phyloP scores from a whole-genome alignment of 116 monocot genomes.

The Zostera marina region DNA sequence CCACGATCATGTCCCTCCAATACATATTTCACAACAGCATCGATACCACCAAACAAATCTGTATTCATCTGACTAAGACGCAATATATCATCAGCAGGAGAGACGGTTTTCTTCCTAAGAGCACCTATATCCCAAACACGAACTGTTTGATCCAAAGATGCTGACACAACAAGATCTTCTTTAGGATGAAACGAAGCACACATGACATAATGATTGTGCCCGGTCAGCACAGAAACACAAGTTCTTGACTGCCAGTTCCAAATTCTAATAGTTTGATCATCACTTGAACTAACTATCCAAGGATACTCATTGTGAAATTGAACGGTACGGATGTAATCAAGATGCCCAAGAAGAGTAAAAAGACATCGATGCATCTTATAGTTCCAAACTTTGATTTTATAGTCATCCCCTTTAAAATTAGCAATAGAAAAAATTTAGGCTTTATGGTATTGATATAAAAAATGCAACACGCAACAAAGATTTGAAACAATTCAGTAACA shows the following conservation, averaged over 20 bases:
- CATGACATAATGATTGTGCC: conserved; percentile 98
- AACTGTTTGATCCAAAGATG: conserved; percentile 90
- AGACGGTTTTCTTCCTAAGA: conserved; percentile 72
- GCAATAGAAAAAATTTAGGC: neutral
- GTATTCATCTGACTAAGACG: conserved; percentile 82
- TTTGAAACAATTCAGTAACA: too few relatives aligned
- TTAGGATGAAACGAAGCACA: conserved; percentile 93
- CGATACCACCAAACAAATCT: conserved; percentile 90
- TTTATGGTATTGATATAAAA: neutral
- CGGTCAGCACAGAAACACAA: conserved; percentile 79
- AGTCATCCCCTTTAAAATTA: conserved; percentile 73
- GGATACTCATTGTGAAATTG: conserved; percentile 90
- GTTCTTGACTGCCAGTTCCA: conserved; percentile 97
- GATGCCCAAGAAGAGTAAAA: conserved; percentile 88
- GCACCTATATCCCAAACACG: conserved; percentile 96
- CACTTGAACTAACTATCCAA: conserved; percentile 90
- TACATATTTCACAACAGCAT: conserved; percentile 94
- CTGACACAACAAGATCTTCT: conserved; percentile 88
- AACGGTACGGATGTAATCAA: conserved; percentile 92
- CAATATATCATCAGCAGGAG: conserved; percentile 75
- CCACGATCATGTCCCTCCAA: conserved; percentile 94
- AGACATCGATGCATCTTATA: conserved; percentile 79
- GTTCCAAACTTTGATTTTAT: conserved; percentile 98
- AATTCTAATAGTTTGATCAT: conserved; percentile 93
- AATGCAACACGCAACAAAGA: too few relatives aligned